A percentile compares a stretch with the other conserved stretches of the same genome.
Evolutionary conservation across 1,139 yeast species (phyloP).

Genomic region (Protomyces macrosporus): DNA sequence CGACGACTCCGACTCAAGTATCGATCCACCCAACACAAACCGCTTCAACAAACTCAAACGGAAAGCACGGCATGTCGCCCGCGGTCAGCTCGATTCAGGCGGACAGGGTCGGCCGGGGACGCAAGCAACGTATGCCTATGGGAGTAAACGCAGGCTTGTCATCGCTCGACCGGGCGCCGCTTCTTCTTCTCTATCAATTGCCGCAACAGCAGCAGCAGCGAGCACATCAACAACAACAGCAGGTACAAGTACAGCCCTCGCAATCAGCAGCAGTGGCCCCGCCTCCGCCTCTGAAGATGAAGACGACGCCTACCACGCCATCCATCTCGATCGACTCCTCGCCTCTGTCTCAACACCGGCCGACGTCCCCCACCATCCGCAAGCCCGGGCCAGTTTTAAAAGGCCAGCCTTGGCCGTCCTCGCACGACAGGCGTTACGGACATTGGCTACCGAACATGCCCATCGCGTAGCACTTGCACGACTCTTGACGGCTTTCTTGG

Average conservation of each 20-base stretch:
- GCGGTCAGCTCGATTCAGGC: conserved; percentile 17
- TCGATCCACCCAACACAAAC: conserved; percentile 20
- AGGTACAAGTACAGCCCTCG: neutral
- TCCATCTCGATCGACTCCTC: conserved; percentile 23
- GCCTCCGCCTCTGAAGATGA: conserved; percentile 5
- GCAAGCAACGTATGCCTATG: conserved; percentile 1
- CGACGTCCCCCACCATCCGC: conserved; percentile 21
- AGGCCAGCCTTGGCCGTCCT: conserved; percentile 17
- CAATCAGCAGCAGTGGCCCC: neutral
- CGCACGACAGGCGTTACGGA: conserved; percentile 22
- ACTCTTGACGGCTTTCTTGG: conserved; percentile 22
- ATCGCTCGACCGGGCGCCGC: too few relatives aligned
- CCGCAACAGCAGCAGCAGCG: neutral
- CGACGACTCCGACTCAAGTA: conserved; percentile 14
- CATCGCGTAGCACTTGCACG: conserved; percentile 21
- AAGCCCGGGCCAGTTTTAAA: conserved; percentile 11
- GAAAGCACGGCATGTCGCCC: conserved; percentile 23
- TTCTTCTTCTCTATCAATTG: neutral
- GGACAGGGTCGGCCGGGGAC: conserved; percentile 15
- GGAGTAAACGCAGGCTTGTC: neutral
- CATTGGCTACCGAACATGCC: conserved; percentile 23
- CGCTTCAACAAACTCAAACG: conserved; percentile 26
- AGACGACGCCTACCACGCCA: conserved; percentile 24
- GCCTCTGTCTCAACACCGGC: conserved; percentile 26
- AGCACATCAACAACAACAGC: neutral